Evolutionary conservation across 148 eudicot species (phyloP).

Genomic region (Polygonum aviculare): DNA sequence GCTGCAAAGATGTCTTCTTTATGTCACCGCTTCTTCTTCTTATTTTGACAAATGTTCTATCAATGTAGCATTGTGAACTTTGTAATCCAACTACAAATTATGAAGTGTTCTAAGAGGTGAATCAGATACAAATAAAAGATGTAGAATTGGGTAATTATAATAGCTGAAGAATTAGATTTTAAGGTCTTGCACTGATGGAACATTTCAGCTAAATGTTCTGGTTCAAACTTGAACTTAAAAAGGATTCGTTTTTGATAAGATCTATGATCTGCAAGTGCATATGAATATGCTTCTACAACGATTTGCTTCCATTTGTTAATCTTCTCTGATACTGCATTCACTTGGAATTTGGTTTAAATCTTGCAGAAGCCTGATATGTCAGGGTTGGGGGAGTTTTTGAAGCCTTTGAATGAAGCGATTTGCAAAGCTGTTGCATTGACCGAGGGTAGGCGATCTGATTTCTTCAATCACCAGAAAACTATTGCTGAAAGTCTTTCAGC

Average conservation of each 20-base stretch:
- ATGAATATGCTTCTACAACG: not conserved
- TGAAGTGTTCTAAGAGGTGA: not conserved
- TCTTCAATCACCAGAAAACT: slow-evolving; percentile 72
- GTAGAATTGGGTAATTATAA: not conserved
- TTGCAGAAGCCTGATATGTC: slow-evolving; percentile 85
- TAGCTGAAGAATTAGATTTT: not conserved
- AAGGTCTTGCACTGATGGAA: not conserved
- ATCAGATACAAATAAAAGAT: not conserved
- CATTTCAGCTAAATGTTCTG: not conserved
- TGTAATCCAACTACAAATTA: not conserved
- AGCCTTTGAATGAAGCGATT: slow-evolving; percentile 72
- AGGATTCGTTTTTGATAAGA: not conserved
- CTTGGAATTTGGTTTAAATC: slow-evolving; percentile 3
- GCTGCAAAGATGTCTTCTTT: not conserved
- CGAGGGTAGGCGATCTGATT: slow-evolving; percentile 73
- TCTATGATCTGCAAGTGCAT: not conserved
- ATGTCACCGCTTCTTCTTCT: not conserved
- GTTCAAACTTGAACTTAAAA: not conserved
- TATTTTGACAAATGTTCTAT: not conserved
- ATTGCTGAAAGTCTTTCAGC: slow-evolving; percentile 83
- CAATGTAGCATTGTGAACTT: not conserved
- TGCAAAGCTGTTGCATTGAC: slow-evolving; percentile 60
- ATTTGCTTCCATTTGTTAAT: not conserved
- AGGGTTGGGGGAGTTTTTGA: slow-evolving; percentile 69
- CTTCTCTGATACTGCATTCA: not conserved